Evolutionary conservation across 192 early-diverging fungal genomes (phyloP).

Genomic region (Rhizoclosmatium sp.): DNA sequence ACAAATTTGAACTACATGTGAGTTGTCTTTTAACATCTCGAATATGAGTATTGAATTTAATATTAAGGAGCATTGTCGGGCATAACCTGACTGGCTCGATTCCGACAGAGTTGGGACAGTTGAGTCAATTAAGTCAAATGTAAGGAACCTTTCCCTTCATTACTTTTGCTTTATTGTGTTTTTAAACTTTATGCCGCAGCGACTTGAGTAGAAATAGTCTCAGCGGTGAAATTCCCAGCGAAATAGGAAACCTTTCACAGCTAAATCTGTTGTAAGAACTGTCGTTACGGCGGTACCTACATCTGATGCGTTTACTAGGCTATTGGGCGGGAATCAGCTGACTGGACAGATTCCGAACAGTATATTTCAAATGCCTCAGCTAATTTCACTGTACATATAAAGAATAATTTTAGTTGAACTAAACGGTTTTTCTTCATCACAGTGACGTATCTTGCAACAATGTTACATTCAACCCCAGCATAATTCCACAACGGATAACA

Average conservation of each 20-base stretch:
- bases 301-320: too few species aligned
- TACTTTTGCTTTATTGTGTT: background rate
- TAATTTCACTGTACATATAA: too few species aligned
- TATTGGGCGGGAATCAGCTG: too few species aligned
- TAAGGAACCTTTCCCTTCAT: background rate
- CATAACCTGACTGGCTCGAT: background rate
- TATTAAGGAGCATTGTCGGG: background rate
- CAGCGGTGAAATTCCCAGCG: background rate
- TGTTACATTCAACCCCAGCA: too few species aligned
- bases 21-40: background rate
- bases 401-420: too few species aligned
- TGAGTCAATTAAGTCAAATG: background rate
- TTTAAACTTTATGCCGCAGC: too few species aligned
- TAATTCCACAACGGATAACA: too few species aligned
- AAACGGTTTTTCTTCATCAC: too few species aligned
- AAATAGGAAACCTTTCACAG: background rate
- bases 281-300: too few species aligned
- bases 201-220: background rate
- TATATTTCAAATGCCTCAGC: too few species aligned
- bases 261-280: background rate
- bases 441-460: too few species aligned
- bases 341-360: too few species aligned
- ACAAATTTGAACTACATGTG: background rate
- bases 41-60: background rate
- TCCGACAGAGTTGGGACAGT: background rate